Base-by-base conservation (phyloP, 148 eudicot genomes). In the Beta vulgaris region DNA sequence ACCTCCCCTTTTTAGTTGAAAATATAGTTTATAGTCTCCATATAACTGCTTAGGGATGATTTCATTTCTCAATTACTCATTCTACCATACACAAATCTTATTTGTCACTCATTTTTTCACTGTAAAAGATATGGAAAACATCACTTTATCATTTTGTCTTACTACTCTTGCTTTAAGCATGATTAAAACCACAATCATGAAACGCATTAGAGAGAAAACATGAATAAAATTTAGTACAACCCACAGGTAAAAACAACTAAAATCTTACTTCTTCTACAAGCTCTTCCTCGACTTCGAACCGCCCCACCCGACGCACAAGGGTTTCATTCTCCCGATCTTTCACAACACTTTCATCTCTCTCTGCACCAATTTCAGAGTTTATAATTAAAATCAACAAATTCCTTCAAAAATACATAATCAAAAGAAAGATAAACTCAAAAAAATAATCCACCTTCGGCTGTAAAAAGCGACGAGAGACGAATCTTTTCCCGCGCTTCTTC, bases 381-480 rank as follows among this genome's bases (percentile, higher is more conserved):
- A 53, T 40, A 57, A 76, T 58, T 13, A 40, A 25, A 15, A 19
- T 28, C 49, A 40, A 28, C 21, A 3, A 31, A 42, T 46, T 12
- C 40, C 19, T 48, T 48, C 0, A 18, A 48, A 48, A 49, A 8
- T 36, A 29, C 23, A 37, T 23, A 58, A 34, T 36, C 58, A 40
- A 40, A 59, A 66, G 26, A 53, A 71, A 35, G 25, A n/a, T 26
- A 14, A n/a, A 54, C 12, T 18, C 42, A 60, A 12, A 36, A 26
- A n/a, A 58, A 43, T 23, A 2, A 36, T 57, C 23, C 36, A 87
- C 91, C 88, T 80, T 83, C 81, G 25, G 80, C 78, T 23, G 43
- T 73, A 28, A 85, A 73, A 54, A 85, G 84, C 63, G 86, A 77
- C 1, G 88, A 83, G 5, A 83, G 72, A n/a, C 81, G 79, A 61